phyloP scores from a whole-genome alignment of 164 flowering plant species.

The Umbilicus rupestris region DNA sequence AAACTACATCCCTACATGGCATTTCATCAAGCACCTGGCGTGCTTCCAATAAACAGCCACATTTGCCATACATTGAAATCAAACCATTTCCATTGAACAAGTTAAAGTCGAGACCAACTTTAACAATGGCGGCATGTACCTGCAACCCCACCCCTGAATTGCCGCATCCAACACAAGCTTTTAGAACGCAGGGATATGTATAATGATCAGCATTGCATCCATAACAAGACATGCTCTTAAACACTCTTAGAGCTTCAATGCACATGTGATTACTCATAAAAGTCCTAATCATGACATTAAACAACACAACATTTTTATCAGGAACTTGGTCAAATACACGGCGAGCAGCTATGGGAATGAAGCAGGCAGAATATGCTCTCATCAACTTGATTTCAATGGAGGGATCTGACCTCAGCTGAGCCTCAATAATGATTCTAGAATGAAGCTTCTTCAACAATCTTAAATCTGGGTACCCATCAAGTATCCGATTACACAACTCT shows the following conservation, averaged over 20 bases:
- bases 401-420: conserved; percentile 14
- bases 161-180: conserved; percentile 22
- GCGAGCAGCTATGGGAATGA: conserved; percentile 14
- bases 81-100: conserved; percentile 29
- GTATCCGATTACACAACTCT: conserved; percentile 11
- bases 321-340: conserved; percentile 22
- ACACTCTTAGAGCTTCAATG: conserved; percentile 17
- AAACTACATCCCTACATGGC: conserved; percentile 26
- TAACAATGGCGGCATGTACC: conserved; percentile 18
- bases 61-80: conserved; percentile 31
- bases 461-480: conserved; percentile 23
- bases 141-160: conserved; percentile 19
- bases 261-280: conserved; percentile 21
- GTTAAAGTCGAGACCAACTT: conserved; percentile 20
- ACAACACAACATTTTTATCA: conserved; percentile 25
- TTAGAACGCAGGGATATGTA: conserved; percentile 30
- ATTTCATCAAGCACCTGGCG: conserved; percentile 26
- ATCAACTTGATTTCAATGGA: conserved; percentile 24
- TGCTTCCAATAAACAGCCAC: conserved; percentile 21
- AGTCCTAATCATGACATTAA: conserved; percentile 31
- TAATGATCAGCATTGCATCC: conserved; percentile 24
- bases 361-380: conserved; percentile 23
- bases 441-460: conserved; percentile 23
- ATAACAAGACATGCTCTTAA: conserved; percentile 12
- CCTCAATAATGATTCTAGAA: conserved; percentile 15